phyloP scores from a whole-genome alignment of 768 basidiomycete species.

The Tubosaeta sp. region DNA sequence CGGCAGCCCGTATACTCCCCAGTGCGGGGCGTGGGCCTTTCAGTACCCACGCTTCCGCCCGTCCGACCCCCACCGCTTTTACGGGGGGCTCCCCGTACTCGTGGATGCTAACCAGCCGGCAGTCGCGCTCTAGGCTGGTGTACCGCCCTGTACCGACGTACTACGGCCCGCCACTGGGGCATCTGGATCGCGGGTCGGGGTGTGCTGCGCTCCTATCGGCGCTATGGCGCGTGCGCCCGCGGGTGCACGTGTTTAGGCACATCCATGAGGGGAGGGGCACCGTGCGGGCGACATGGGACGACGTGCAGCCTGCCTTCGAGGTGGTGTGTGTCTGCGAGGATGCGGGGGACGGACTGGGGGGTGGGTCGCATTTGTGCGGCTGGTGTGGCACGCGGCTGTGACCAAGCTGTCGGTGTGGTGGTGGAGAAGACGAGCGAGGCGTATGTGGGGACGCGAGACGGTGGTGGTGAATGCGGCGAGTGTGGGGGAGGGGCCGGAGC shows the following conservation, averaged over 20 bases:
- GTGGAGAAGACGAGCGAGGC: slow-evolving; percentile 8
- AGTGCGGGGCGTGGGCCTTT: slow-evolving; percentile 23
- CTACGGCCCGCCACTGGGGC: slow-evolving; percentile 39
- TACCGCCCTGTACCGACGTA: slow-evolving; percentile 34
- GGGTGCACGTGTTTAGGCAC: slow-evolving; percentile 41
- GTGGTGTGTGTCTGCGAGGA: slow-evolving; percentile 16
- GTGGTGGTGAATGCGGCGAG: slow-evolving; percentile 33
- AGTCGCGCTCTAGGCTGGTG: slow-evolving; percentile 21
- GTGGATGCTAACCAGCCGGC: slow-evolving; percentile 7
- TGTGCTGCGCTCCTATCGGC: slow-evolving; percentile 32
- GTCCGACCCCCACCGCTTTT: no score
- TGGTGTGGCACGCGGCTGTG: slow-evolving; percentile 10
- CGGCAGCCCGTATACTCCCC: slow-evolving; percentile 39
- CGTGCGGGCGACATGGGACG: slow-evolving; percentile 31
- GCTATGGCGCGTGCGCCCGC: slow-evolving; percentile 33
- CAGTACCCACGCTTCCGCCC: slow-evolving; percentile 11
- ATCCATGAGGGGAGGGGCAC: slow-evolving; percentile 37
- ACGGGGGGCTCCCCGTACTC: no score
- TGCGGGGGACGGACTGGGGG: slow-evolving; percentile 12
- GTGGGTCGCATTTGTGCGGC: slow-evolving; percentile 12
- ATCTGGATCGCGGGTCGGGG: slow-evolving; percentile 31
- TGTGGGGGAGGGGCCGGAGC: slow-evolving; percentile 20
- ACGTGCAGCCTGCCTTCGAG: slow-evolving; percentile 29
- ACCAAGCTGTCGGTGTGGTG: slow-evolving; percentile 2
- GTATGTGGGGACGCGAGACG: slow-evolving; percentile 15